Percentiles rank a stretch among this genome's conserved stretches.
phyloP scores from a whole-genome alignment of 305 asterid species.

The Stenogyne calaminthoides region DNA sequence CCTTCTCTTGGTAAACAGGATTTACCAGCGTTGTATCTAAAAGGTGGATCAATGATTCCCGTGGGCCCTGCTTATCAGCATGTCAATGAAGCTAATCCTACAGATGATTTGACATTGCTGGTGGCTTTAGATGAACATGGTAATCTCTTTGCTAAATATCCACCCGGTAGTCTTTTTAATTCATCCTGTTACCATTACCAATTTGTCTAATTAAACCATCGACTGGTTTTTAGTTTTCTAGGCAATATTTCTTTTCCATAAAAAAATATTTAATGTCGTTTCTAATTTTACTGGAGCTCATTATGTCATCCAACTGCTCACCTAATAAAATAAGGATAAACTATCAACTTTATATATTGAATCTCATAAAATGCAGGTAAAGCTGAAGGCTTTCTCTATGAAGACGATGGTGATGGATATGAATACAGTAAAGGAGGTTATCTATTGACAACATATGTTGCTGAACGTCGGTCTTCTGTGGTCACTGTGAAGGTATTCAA shows the following conservation, averaged over 20 bases:
- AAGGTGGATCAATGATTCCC: constrained; percentile 92
- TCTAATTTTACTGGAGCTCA: neutral
- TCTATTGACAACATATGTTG: constrained; percentile 77
- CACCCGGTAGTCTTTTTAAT: too few relatives aligned
- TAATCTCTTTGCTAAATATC: constrained; percentile 30
- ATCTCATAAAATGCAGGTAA: constrained; percentile 55
- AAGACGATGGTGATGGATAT: constrained; percentile 93
- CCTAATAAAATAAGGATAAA: neutral
- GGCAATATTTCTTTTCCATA: neutral
- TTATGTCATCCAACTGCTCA: neutral
- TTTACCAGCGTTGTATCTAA: constrained; percentile 75
- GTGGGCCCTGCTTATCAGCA: constrained; percentile 64
- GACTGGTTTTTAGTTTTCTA: neutral
- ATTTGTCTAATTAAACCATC: too few relatives aligned
- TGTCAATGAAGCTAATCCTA: constrained; percentile 63
- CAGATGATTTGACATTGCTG: constrained; percentile 66
- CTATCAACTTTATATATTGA: neutral
- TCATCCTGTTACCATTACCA: too few relatives aligned
- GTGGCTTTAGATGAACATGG: constrained; percentile 80
- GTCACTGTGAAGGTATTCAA: constrained; percentile 63
- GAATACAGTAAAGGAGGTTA: constrained; percentile 65
- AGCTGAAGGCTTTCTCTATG: constrained; percentile 84
- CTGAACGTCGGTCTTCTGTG: constrained; percentile 61
- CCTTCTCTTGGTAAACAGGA: constrained; percentile 48
- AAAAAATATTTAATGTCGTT: neutral